Conservation (phyloP, 2,329 filamentous ascomycete genomes). For the Xenosphaeropsis pyriputrescens region DNA sequence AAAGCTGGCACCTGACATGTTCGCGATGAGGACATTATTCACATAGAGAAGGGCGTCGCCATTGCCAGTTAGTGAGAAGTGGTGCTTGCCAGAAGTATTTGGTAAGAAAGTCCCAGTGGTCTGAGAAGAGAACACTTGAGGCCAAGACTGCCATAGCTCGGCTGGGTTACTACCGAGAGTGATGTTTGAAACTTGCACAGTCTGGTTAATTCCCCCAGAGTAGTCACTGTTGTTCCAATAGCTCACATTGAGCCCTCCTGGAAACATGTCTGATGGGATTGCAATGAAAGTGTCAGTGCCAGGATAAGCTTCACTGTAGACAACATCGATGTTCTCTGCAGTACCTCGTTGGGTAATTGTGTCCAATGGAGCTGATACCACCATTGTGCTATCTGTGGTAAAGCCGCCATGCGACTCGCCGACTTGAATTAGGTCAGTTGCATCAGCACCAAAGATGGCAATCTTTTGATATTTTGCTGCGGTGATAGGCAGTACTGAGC, state of each 20-base stretch:
- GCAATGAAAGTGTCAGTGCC: slow-evolving; percentile 6
- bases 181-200: slow-evolving; percentile 6
- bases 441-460: slow-evolving; percentile 41
- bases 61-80: slow-evolving; percentile 7
- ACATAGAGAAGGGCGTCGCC: slow-evolving; percentile 7
- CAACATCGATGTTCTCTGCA: slow-evolving; percentile 6
- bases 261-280: slow-evolving; percentile 5
- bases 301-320: slow-evolving; percentile 8
- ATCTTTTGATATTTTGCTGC: slow-evolving; percentile 32
- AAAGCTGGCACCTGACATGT: slow-evolving; percentile 24
- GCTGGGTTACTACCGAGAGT: slow-evolving; percentile 5
- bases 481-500: slow-evolving; percentile 31
- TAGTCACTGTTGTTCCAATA: slow-evolving; percentile 7
- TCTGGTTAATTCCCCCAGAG: slow-evolving; percentile 5
- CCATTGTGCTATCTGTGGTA: slow-evolving; percentile 45
- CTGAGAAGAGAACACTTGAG: slow-evolving; percentile 7
- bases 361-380: slow-evolving; percentile 6
- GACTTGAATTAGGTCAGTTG: slow-evolving; percentile 2
- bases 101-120: slow-evolving; percentile 6
- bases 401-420: slow-evolving; percentile 20
- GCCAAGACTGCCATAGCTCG: slow-evolving; percentile 7
- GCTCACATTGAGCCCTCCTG: slow-evolving; percentile 6
- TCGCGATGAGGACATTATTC: slow-evolving; percentile 4
- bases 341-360: slow-evolving; percentile 2
- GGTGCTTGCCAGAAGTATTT: slow-evolving; percentile 5